Evolutionary conservation across 2,329 filamentous ascomycete species (phyloP).

Genomic region (Beauveria medogensis): DNA sequence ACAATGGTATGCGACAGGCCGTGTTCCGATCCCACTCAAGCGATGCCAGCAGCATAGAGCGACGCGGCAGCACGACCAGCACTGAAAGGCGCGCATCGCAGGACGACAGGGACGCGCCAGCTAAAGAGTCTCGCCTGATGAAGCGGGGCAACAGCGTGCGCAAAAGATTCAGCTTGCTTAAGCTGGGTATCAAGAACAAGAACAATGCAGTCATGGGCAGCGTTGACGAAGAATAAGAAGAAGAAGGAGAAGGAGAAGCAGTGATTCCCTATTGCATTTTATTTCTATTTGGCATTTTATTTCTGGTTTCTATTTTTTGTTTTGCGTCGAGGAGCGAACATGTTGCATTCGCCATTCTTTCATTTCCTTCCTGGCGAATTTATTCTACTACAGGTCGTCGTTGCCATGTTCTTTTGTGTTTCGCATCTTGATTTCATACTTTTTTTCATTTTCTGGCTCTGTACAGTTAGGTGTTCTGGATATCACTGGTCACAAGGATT

Average conservation of each 20-base stretch:
- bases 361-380: neutral
- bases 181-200: slow-evolving; percentile 63
- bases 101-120: slow-evolving; percentile 18
- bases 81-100: slow-evolving; percentile 12
- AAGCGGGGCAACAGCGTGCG: slow-evolving; percentile 56
- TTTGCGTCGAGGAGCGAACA: neutral
- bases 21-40: slow-evolving; percentile 35
- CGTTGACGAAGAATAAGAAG: slow-evolving; percentile 45
- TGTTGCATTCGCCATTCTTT: slow-evolving; percentile 1
- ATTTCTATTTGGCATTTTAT: neutral
- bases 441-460: slow-evolving; percentile 12
- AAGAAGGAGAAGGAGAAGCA: neutral
- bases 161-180: slow-evolving; percentile 72
- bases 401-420: slow-evolving; percentile 9
- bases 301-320: neutral
- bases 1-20: slow-evolving; percentile 24
- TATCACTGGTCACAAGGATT: slow-evolving; percentile 16
- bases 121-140: slow-evolving; percentile 29
- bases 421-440: neutral
- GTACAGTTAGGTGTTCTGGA: slow-evolving; percentile 30
- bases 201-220: slow-evolving; percentile 43
- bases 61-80: slow-evolving; percentile 20
- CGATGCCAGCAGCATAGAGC: slow-evolving; percentile 9
- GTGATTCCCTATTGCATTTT: neutral
- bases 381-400: neutral